A percentile compares a stretch with the other conserved stretches of the same genome.
These are phyloP conservation scores for Lathyrus tuberosus DNA, from an alignment of 306 rosid genomes.

Conservation along the genomic window DNA sequence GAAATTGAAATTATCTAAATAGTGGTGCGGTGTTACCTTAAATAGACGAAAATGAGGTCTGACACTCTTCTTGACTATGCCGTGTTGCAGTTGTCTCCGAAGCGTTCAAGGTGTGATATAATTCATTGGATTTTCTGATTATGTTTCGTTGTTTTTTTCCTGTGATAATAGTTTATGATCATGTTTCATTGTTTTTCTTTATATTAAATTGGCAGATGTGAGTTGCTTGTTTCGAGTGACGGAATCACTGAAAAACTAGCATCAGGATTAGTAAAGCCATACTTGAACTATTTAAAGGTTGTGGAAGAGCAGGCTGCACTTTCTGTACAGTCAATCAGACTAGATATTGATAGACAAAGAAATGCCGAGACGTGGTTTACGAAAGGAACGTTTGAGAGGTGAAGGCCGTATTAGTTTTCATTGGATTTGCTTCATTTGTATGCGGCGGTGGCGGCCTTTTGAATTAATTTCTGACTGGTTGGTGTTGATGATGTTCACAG, in stretches of 20 bases:
- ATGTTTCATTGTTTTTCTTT: no score
- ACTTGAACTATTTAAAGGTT: slow-evolving; percentile 78
- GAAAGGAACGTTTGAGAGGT: slow-evolving; percentile 98
- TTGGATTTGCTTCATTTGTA: slow-evolving; percentile 11
- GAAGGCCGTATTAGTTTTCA: background rate
- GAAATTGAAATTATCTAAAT: slow-evolving; percentile 50
- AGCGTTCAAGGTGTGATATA: no score
- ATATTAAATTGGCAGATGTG: no score
- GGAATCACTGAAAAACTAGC: slow-evolving; percentile 88
- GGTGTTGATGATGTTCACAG: no score
- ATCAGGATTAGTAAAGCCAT: slow-evolving; percentile 88
- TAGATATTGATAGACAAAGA: slow-evolving; percentile 67
- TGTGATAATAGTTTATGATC: no score
- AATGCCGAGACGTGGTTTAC: slow-evolving; percentile 84
- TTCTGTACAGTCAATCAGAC: slow-evolving; percentile 73
- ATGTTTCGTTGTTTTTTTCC: no score
- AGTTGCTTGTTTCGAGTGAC: slow-evolving; percentile 66
- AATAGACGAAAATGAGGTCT: slow-evolving; percentile 77
- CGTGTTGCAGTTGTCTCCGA: slow-evolving; percentile 79
- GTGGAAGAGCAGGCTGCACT: slow-evolving; percentile 86
- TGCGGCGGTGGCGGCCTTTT: slow-evolving; percentile 21
- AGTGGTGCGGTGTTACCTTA: slow-evolving; percentile 40
- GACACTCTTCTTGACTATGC: slow-evolving; percentile 90
- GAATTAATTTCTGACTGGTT: no score
- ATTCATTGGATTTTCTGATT: no score